These are phyloP conservation scores for Puya raimondii DNA, from an alignment of 176 grass and related monocot species.

Conservation along the genomic window DNA sequence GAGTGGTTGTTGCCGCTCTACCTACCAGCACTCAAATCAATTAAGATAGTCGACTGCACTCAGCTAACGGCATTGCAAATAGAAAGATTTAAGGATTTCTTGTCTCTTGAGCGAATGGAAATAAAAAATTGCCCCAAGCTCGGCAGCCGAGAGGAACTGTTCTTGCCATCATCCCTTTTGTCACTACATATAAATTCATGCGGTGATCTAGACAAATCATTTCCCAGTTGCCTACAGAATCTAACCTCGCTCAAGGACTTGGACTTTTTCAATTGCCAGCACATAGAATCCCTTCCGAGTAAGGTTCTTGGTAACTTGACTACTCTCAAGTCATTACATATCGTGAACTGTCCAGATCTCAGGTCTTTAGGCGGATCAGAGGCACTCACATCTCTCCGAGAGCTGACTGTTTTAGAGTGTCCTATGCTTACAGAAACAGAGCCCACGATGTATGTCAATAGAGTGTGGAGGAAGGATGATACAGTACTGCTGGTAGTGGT, in stretches of 20 bases:
- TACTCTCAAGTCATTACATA: background rate
- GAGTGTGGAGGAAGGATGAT: background rate
- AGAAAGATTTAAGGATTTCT: constrained; percentile 4
- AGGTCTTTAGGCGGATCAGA: background rate
- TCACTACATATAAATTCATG: constrained; percentile 2
- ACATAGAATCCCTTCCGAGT: constrained; percentile 9
- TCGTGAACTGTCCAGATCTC: background rate
- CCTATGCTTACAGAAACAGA: constrained; percentile 2
- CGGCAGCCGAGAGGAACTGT: background rate
- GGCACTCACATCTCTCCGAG: background rate
- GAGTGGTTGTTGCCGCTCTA: background rate
- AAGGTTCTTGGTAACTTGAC: background rate
- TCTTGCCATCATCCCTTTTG: constrained; percentile 18
- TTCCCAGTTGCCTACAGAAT: constrained; percentile 8
- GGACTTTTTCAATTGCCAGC: constrained; percentile 2
- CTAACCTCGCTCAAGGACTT: constrained; percentile 6
- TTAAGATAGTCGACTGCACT: background rate
- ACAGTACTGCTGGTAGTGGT: background rate
- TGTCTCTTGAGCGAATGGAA: constrained; percentile 8
- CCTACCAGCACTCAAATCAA: background rate
- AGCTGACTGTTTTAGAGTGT: constrained; percentile 5
- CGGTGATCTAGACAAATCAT: constrained; percentile 15
- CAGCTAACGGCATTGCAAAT: constrained; percentile 1
- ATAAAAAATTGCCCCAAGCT: constrained; percentile 13
- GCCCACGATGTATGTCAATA: background rate